Percentiles rank a stretch among this genome's conserved stretches.
Evolutionary conservation across 2,329 filamentous ascomycete species (phyloP).

Genomic region (Coniochaeta sp.): DNA sequence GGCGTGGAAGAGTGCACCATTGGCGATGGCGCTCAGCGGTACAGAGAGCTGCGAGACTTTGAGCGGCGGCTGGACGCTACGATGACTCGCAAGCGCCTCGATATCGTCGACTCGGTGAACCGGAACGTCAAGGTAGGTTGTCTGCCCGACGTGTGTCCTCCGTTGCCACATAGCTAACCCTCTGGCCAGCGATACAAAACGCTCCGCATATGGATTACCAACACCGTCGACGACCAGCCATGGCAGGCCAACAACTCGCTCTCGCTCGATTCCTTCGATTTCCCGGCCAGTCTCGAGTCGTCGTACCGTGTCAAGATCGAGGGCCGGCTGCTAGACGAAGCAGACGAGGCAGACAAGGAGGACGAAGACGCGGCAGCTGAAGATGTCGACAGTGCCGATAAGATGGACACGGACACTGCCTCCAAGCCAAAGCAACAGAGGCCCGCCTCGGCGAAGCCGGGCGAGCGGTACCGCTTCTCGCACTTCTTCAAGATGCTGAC

Average conservation of each 20-base stretch:
- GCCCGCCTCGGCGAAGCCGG: slow-evolving; percentile 29
- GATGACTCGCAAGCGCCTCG: slow-evolving; percentile 88
- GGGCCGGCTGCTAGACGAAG: slow-evolving; percentile 71
- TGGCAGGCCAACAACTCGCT: slow-evolving; percentile 68
- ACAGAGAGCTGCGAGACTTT: slow-evolving; percentile 75
- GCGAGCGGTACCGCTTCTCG: slow-evolving; percentile 50
- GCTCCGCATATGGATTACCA: slow-evolving; percentile 88
- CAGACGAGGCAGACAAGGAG: slow-evolving; percentile 43
- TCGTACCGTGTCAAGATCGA: slow-evolving; percentile 90
- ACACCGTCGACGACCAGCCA: slow-evolving; percentile 87
- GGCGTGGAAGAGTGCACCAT: slow-evolving; percentile 77
- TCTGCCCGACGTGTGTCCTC: not conserved
- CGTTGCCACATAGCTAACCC: slow-evolving; percentile 2
- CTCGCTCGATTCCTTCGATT: slow-evolving; percentile 72
- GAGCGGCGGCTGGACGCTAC: slow-evolving; percentile 86
- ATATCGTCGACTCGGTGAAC: slow-evolving; percentile 76
- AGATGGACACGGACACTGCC: slow-evolving; percentile 52
- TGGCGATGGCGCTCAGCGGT: slow-evolving; percentile 74
- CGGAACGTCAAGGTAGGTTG: slow-evolving; percentile 59
- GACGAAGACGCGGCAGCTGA: slow-evolving; percentile 26
- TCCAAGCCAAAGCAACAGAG: slow-evolving; percentile 26
- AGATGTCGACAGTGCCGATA: slow-evolving; percentile 32
- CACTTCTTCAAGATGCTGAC: slow-evolving; percentile 78
- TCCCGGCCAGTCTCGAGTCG: slow-evolving; percentile 67
- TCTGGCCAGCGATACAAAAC: slow-evolving; percentile 62